Evolutionary conservation across 2,329 filamentous ascomycete genomes (phyloP), one percentile per base, ranked within the genome.

Genomic region (Stemphylium beticola): DNA sequence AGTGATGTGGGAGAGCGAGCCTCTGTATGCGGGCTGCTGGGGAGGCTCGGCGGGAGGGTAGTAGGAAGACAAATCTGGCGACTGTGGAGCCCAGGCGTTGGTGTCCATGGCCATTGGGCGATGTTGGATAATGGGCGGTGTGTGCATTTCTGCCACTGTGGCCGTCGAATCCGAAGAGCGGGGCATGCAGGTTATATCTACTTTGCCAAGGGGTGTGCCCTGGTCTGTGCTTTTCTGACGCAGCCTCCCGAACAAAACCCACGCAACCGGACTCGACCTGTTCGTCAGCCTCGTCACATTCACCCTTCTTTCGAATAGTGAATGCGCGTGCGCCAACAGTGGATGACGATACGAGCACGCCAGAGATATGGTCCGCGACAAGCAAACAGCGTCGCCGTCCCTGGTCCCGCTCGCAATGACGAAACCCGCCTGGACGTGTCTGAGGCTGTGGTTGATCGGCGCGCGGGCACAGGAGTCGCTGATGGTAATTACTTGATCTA

Each of bases 401-500:
- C 56, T 49, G 43, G 42, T 32, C 20, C 45, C 49, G 46, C 46
- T 32, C 39, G 60, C 58, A 59, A 55, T 34, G 60, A 61, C 56
- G 58, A 65, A 68, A 61, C 65, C 65, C 64, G 52, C 61, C 57
- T 53, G 17, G 33, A 49, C 41, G 43, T 20, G 24, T 18, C 49
- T 51, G 51, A 29, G 51, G 58, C 41, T 49, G 66, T 55, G 66
- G 64, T 67, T 68, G 61, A 67, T 65, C 64, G 56, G 56, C 61
- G 57, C 53, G 53, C 58, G 43, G 50, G 17, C 41, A 26, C 55
- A 46, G 59, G 60, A 37, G 69, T 75, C 77, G 64, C 67, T 83
- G 81, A 81, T 64, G 78, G 81, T 69, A 80, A 59, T 80, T 75
- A 84, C 83, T 85, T 85, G 82, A 85, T 85, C 82, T 85, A 84